phyloP scores from a whole-genome alignment of 2,329 filamentous ascomycete species.

The Trichoderma breve region DNA sequence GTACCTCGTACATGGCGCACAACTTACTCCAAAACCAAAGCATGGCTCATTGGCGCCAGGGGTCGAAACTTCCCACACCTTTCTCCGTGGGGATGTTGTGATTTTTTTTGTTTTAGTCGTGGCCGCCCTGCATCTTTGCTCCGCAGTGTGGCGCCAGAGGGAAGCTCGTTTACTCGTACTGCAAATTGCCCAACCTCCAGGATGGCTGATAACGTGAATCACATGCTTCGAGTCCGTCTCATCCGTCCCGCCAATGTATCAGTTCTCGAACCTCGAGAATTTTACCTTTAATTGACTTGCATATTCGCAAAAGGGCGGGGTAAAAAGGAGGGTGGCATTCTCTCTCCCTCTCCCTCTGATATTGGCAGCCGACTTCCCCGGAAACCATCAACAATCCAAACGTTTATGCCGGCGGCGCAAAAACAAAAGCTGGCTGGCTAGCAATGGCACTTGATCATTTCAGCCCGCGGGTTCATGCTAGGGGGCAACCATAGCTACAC shows the following conservation, averaged over 20 bases:
- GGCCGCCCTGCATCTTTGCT: conserved; percentile 18
- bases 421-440: not conserved
- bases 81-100: not conserved
- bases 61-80: not conserved
- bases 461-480: conserved; percentile 7
- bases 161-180: not conserved
- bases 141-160: conserved; percentile 13
- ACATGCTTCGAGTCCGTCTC: conserved; percentile 16
- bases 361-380: not conserved
- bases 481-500: not conserved
- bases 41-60: conserved; percentile 13
- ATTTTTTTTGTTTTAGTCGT: not conserved
- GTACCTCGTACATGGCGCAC: conserved; percentile 9
- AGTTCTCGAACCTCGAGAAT: conserved; percentile 5
- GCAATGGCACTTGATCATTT: conserved; percentile 8
- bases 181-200: conserved; percentile 14
- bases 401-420: conserved; percentile 2
- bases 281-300: conserved; percentile 15
- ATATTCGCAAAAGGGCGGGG: conserved; percentile 19
- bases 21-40: not conserved
- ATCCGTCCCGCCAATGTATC: conserved; percentile 4
- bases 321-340: conserved; percentile 8
- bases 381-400: not conserved
- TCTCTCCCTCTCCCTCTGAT: not conserved
- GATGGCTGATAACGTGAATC: conserved; percentile 15